Conservation (phyloP, 2,329 filamentous ascomycete species). For the Leptographium procerum region DNA sequence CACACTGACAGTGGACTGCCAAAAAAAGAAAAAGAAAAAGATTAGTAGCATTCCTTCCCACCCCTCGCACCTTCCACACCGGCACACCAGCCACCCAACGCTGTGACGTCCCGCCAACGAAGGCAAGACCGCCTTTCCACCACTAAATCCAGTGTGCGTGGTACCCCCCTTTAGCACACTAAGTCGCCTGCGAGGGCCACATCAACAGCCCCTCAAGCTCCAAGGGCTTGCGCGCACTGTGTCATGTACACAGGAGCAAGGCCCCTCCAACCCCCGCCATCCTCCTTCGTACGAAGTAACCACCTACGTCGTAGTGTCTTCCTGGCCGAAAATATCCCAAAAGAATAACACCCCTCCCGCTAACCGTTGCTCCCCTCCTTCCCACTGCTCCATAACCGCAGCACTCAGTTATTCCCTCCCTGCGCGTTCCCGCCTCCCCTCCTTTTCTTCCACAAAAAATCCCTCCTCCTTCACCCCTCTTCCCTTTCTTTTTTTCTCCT, state of each 20-base stretch:
- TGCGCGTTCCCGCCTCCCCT: conserved; percentile 9
- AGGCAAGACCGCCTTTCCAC: neutral
- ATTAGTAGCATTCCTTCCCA: neutral
- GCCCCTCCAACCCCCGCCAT: conserved; percentile 13
- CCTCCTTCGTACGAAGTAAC: conserved; percentile 9
- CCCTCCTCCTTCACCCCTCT: conserved; percentile 14
- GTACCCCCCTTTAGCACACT: neutral
- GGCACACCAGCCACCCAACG: neutral
- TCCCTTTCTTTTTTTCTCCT: conserved; percentile 11
- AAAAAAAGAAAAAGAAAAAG: neutral
- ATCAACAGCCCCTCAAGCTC: neutral
- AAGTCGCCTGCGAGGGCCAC: neutral
- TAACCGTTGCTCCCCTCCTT: conserved; percentile 7
- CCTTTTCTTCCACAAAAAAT: conserved; percentile 13
- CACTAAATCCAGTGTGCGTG: neutral
- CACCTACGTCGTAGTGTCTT: no score
- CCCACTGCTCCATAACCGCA: conserved; percentile 5
- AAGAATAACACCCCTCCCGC: conserved; percentile 13
- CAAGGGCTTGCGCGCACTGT: neutral
- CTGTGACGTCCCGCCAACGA: neutral
- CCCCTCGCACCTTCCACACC: no score
- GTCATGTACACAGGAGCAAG: neutral
- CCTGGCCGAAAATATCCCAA: neutral
- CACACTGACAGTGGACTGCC: neutral
- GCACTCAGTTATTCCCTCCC: conserved; percentile 11